These are phyloP conservation scores for Fusarium decemcellulare DNA, from an alignment of 2,329 filamentous ascomycete species.

Conservation along the genomic window DNA sequence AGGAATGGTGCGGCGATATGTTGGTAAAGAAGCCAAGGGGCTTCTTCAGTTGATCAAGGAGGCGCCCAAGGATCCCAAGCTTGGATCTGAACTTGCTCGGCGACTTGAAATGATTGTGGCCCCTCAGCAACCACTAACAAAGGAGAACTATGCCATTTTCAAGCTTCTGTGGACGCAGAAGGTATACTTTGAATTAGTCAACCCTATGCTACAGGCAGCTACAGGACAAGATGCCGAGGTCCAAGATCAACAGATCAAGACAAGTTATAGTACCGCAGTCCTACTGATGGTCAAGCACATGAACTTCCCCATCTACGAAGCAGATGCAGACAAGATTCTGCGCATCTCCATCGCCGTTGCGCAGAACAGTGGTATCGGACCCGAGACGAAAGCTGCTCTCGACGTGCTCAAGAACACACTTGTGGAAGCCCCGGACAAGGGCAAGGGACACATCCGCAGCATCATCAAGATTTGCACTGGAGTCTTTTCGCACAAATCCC, in stretches of 20 bases:
- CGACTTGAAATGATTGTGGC: slow-evolving; percentile 60
- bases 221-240: slow-evolving; percentile 48
- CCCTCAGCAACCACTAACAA: slow-evolving; percentile 55
- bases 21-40: slow-evolving; percentile 51
- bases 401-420: slow-evolving; percentile 65
- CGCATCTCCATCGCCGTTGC: slow-evolving; percentile 65
- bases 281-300: slow-evolving; percentile 66
- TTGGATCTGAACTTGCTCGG: slow-evolving; percentile 58
- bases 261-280: slow-evolving; percentile 62
- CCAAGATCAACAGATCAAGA: slow-evolving; percentile 48
- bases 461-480: slow-evolving; percentile 62
- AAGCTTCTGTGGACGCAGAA: slow-evolving; percentile 65
- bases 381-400: slow-evolving; percentile 64
- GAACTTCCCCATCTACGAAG: slow-evolving; percentile 65
- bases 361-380: slow-evolving; percentile 56
- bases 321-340: slow-evolving; percentile 63
- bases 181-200: slow-evolving; percentile 62
- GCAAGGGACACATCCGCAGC: slow-evolving; percentile 64
- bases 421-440: slow-evolving; percentile 59
- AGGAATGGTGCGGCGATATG: slow-evolving; percentile 56
- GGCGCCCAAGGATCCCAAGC: slow-evolving; percentile 50
- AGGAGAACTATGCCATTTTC: slow-evolving; percentile 59
- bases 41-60: slow-evolving; percentile 54
- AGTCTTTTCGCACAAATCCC: slow-evolving; percentile 52
- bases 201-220: slow-evolving; percentile 61